These are phyloP conservation scores for Melanopsichium pennsylvanicum DNA, from an alignment of 1,284 basidiomycete species.

Conservation along the genomic window DNA sequence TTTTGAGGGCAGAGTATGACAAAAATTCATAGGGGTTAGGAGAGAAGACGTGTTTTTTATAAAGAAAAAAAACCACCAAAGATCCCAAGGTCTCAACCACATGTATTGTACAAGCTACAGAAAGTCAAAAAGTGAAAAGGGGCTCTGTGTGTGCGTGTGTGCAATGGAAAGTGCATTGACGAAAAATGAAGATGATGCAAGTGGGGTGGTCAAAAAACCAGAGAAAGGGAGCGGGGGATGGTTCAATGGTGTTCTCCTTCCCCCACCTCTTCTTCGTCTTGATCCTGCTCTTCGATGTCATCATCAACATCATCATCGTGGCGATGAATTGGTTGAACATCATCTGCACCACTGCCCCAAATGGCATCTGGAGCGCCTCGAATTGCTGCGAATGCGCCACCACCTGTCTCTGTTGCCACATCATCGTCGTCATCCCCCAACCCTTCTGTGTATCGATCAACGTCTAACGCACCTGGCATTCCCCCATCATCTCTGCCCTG, in stretches of 20 bases:
- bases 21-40: too few relatives aligned
- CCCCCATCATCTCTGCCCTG: constrained; percentile 15
- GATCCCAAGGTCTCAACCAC: too few relatives aligned
- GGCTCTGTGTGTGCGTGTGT: too few relatives aligned
- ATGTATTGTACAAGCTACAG: too few relatives aligned
- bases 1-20: too few relatives aligned
- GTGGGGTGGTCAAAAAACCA: too few relatives aligned
- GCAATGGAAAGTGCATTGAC: too few relatives aligned
- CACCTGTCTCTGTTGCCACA: constrained; percentile 4
- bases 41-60: too few relatives aligned
- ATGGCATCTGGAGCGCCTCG: constrained; percentile 35
- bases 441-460: constrained; percentile 2
- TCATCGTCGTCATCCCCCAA: constrained; percentile 6
- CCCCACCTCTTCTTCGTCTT: constrained; percentile 7
- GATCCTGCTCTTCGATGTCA: background rate
- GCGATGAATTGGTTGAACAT: too few relatives aligned
- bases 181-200: too few relatives aligned
- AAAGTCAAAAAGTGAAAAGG: too few relatives aligned
- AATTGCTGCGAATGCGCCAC: constrained; percentile 29
- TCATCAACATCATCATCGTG: background rate
- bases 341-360: constrained; percentile 28
- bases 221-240: background rate
- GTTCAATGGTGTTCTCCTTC: background rate
- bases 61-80: too few relatives aligned
- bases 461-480: constrained; percentile 36